Evolutionary conservation across 441 rosid genomes (phyloP).

Genomic region (Mallotus japonicus): DNA sequence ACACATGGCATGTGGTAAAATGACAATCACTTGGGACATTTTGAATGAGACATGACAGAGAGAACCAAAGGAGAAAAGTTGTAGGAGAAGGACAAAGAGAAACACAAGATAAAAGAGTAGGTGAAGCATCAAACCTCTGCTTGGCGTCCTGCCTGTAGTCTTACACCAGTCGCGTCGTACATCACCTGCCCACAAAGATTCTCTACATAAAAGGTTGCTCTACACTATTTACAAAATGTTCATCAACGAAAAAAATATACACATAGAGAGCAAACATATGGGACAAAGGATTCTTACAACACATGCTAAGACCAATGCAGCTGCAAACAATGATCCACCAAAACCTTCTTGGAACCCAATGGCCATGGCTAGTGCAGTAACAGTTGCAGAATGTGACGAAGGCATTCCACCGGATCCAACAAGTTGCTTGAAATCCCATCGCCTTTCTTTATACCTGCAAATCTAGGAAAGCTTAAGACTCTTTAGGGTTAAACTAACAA

Average conservation of each 20-base stretch:
- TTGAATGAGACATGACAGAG: background rate
- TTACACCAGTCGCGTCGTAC: slow-evolving; percentile 97
- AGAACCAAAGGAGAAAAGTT: background rate
- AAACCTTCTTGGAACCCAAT: slow-evolving; percentile 81
- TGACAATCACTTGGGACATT: background rate
- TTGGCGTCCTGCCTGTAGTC: slow-evolving; percentile 98
- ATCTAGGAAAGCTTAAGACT: slow-evolving; percentile 43
- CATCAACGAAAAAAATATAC: background rate
- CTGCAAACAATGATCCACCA: slow-evolving; percentile 74
- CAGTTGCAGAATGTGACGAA: slow-evolving; percentile 95
- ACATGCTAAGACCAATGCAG: slow-evolving; percentile 82
- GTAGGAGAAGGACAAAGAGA: slow-evolving; percentile 9
- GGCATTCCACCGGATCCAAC: slow-evolving; percentile 99
- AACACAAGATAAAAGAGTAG: slow-evolving; percentile 7
- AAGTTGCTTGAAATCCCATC: slow-evolving; percentile 86
- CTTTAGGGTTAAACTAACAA: slow-evolving; percentile 21
- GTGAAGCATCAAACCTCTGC: slow-evolving; percentile 67
- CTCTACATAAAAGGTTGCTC: slow-evolving; percentile 11
- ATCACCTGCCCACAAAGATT: slow-evolving; percentile 63
- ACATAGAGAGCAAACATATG: background rate
- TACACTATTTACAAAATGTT: slow-evolving; percentile 1
- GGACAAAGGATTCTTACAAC: slow-evolving; percentile 48
- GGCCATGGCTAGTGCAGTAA: slow-evolving; percentile 81
- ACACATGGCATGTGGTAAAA: background rate
- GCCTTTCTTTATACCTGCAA: slow-evolving; percentile 84